phyloP scores from a whole-genome alignment of 2,329 filamentous ascomycete species.

The Diplodia intermedia region DNA sequence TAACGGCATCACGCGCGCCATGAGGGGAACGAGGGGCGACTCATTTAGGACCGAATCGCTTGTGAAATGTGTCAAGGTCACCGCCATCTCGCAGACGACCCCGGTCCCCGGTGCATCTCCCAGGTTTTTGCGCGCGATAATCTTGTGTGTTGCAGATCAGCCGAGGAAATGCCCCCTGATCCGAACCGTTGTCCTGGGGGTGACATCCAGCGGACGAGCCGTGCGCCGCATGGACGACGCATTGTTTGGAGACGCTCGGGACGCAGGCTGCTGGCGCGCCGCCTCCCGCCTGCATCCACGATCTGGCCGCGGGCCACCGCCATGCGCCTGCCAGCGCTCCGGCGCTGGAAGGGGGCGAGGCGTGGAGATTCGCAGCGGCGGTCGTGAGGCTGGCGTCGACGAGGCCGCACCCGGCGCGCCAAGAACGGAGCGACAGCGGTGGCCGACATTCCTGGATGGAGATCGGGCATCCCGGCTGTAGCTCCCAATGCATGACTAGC shows the following conservation, averaged over 20 bases:
- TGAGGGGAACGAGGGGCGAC: conserved; percentile 13
- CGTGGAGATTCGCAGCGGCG: conserved; percentile 7
- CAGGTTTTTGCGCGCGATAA: conserved; percentile 32
- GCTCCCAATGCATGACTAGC: conserved; percentile 29
- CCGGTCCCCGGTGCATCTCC: conserved; percentile 32
- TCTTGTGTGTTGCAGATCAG: conserved; percentile 33
- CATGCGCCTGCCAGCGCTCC: conserved; percentile 10
- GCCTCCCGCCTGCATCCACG: conserved; percentile 27
- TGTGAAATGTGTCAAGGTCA: conserved; percentile 32
- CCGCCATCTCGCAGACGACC: conserved; percentile 29
- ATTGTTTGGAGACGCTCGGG: conserved; percentile 25
- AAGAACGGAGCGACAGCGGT: conserved; percentile 18
- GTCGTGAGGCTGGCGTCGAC: conserved; percentile 20
- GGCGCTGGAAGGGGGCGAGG: conserved; percentile 1
- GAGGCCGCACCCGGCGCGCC: conserved; percentile 27
- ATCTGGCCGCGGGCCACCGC: conserved; percentile 23
- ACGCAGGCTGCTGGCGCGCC: conserved; percentile 29
- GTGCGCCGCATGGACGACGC: conserved; percentile 23
- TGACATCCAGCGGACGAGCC: conserved; percentile 20
- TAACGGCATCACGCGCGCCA: conserved; percentile 29
- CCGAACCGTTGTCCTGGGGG: conserved; percentile 30
- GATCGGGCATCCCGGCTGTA: conserved; percentile 29
- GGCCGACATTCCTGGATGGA: conserved; percentile 28
- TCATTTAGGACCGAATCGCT: conserved; percentile 32
- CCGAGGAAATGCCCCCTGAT: conserved; percentile 32